These are phyloP conservation scores for Malus fusca DNA, from an alignment of 306 rosid species.

Conservation along the genomic window DNA sequence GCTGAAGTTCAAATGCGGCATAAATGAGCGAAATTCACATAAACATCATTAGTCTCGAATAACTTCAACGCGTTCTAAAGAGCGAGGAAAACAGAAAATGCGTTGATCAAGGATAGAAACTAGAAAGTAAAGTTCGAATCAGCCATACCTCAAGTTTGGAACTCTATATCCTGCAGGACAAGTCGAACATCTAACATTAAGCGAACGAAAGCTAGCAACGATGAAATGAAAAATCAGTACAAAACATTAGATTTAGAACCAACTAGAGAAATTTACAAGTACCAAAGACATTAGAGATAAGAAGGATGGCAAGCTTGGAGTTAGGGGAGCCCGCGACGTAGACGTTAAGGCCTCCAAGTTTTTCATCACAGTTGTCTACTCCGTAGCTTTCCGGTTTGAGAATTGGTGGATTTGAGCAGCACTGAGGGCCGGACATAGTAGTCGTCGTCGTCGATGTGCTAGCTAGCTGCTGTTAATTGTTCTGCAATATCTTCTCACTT, in stretches of 20 bases:
- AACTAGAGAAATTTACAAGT: background rate
- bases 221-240: background rate
- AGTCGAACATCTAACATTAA: background rate
- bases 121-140: too few species aligned
- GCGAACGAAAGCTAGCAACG: too few species aligned
- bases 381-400: conserved; percentile 38
- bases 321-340: conserved; percentile 40
- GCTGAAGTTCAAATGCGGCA: too few species aligned
- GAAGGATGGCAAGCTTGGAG: conserved; percentile 46
- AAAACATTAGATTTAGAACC: background rate
- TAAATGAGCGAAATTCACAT: too few species aligned
- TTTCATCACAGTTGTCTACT: conserved; percentile 44
- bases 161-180: conserved; percentile 58
- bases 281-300: conserved; percentile 52
- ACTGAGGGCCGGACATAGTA: conserved; percentile 54
- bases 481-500: too few species aligned
- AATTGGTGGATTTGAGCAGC: conserved; percentile 68
- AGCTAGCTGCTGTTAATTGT: too few species aligned
- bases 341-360: conserved; percentile 29
- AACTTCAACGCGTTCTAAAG: too few species aligned
- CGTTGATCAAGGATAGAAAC: background rate
- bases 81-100: background rate
- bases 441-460: background rate
- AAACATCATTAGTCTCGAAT: too few species aligned
- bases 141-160: conserved; percentile 62